Percentiles rank a stretch among this genome's conserved stretches.
Evolutionary conservation across 148 eudicot genomes (phyloP).

Genomic region (Spergularia bocconei): DNA sequence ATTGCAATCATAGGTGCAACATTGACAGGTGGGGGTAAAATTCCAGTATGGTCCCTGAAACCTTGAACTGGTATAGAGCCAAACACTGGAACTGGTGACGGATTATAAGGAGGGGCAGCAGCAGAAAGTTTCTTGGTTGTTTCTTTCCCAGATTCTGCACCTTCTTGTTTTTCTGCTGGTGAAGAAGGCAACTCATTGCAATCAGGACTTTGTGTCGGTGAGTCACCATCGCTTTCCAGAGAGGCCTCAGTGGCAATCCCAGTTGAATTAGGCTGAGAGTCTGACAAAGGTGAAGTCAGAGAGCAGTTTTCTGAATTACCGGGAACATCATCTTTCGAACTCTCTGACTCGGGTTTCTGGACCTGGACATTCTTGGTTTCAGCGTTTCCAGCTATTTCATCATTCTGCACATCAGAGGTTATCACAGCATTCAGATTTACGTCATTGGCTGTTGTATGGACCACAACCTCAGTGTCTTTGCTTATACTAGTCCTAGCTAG

Average conservation of each 20-base stretch:
- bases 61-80: conserved; percentile 57
- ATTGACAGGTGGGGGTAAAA: conserved; percentile 79
- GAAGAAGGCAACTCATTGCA: conserved; percentile 21
- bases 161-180: conserved; percentile 43
- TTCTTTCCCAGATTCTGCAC: conserved; percentile 57
- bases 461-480: conserved; percentile 13
- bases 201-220: conserved; percentile 8
- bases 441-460: conserved; percentile 12
- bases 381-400: conserved; percentile 24
- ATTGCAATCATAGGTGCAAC: conserved; percentile 68
- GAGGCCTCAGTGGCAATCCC: conserved; percentile 11
- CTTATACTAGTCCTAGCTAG: conserved; percentile 5
- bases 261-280: conserved; percentile 22
- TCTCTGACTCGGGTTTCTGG: conserved; percentile 20
- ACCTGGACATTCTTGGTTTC: conserved; percentile 20
- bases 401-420: conserved; percentile 18
- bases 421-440: background rate
- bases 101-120: conserved; percentile 88
- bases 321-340: conserved; percentile 15
- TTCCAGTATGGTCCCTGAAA: conserved; percentile 66
- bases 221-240: conserved; percentile 16
- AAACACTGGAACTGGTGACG: conserved; percentile 59
- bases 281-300: conserved; percentile 7
- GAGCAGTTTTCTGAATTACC: conserved; percentile 19
- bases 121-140: conserved; percentile 76